Base-by-base conservation (phyloP, 2,329 filamentous ascomycete species). In the Pyrenophora teres region DNA sequence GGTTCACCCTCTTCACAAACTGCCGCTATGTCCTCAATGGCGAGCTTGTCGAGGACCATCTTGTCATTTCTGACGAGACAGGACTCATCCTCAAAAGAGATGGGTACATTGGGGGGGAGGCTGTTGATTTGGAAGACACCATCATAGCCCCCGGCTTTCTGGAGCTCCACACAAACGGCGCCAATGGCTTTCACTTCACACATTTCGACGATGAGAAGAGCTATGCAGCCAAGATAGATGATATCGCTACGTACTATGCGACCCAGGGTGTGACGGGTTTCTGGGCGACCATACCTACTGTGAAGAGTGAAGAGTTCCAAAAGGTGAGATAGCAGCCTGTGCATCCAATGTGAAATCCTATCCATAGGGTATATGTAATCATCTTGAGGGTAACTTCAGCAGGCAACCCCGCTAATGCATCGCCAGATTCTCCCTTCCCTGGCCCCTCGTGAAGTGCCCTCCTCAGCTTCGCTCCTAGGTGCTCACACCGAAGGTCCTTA, bases 401-500 rank as follows among this genome's bases (percentile, higher is more conserved):
- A 25, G 15, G 21, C n/a, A 39, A 15, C 4, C 31, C 32, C 33
- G 48, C 63, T 63, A 15, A 52, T 33, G 21, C 8, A 2, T n/a
- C 35, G 31, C 3, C 55, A 78, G 79, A 78, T 81, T 33, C 73
- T 83, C 3, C 80, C 81, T 0, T 75, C 70, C 18, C 70, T 83
- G 3, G 63, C 59, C 18, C 80, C 81, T 12, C 71, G 75, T 18
- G 61, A 72, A 9, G 75, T 78, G 42, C 52, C 71, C 8, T 57
- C 65, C 12, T 75, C 75, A 4, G 81, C 81, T n/a, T 75, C 77
- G 15, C 72, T 83, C 5, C 75, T 83, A 1, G 82, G 82, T 25
- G 80, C 80, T n/a, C 82, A 84, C 60, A 74, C 76, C 15, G 81
- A 84, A 75, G 82, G 81, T 2, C 81, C 82, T 6, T 83, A 81